Evolutionary conservation across 2,329 filamentous ascomycete species (phyloP), one percentile per base, ranked within the genome.

Genomic region (Teratosphaeria viscida): DNA sequence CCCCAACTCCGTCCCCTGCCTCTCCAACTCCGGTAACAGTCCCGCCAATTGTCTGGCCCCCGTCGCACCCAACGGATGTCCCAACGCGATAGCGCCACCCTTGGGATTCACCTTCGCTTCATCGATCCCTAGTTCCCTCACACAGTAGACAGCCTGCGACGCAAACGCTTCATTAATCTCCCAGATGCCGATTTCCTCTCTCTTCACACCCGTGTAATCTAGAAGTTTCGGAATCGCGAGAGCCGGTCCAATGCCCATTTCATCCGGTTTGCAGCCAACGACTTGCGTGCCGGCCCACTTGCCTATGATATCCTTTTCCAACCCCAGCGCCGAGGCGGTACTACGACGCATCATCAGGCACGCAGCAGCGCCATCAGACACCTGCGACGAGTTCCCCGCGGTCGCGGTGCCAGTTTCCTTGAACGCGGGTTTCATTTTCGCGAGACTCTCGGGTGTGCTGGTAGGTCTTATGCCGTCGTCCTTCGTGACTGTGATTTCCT

Each of bases 241-340:
- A 0, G 90, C 90, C 0, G 92, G 92, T 0, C 92, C 92, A 60
- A 96, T 80, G 47, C 92, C 92, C 92, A 97, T 96, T 80, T 96
- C 91, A 70, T 95, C 90, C 0, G 92, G 92, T 57, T 79, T 80
- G 71, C 90, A 95, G 12, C 92, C 92, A 0, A 85, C 84, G 11
- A 89, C 86, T 34, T 85, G 81, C 1, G 88, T 87, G 0, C 83
- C 86, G 0, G 91, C 88, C 78, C 92, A 96, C 73, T 88, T 90
- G 39, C 88, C 92, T 60, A 95, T 85, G 68, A 96, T 89, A 32
- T 78, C 79, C 5, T 78, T 80, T 14, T 79, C 75, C 0, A 95
- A 79, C 0, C 90, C 90, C 0, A 95, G 81, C 59, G 84, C 82
- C 0, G 82, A 83, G 0, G 91, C 91, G 0, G 87, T 92, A 66